These are phyloP conservation scores for Zygoascus meyerae DNA, from an alignment of 1,139 yeast species.

Conservation along the genomic window DNA sequence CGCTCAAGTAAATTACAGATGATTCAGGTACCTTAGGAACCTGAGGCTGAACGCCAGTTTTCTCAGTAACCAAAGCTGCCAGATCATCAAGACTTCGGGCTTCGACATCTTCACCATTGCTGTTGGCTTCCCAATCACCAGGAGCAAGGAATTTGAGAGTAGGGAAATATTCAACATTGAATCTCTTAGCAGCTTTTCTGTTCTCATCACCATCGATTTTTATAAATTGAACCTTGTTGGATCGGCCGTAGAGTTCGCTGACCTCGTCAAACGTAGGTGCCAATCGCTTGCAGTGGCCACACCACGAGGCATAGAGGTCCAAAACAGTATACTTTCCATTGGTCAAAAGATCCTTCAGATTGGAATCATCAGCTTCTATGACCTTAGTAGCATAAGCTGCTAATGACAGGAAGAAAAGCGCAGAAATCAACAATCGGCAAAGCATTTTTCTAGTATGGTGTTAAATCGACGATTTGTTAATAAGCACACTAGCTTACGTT, in stretches of 20 bases:
- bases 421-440: background rate
- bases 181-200: conserved; percentile 49
- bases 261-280: conserved; percentile 62
- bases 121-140: conserved; percentile 31
- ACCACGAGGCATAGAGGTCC: conserved; percentile 78
- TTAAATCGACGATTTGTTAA: background rate
- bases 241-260: conserved; percentile 44
- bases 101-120: conserved; percentile 25
- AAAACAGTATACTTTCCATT: conserved; percentile 62
- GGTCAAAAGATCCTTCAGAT: conserved; percentile 50
- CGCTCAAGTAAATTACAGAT: conserved; percentile 39
- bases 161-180: conserved; percentile 59
- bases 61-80: conserved; percentile 42
- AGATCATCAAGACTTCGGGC: conserved; percentile 42
- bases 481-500: too few species aligned
- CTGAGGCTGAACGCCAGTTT: conserved; percentile 40
- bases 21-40: conserved; percentile 17
- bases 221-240: conserved; percentile 41
- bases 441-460: background rate
- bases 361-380: conserved; percentile 42
- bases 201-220: conserved; percentile 66
- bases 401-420: background rate
- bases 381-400: conserved; percentile 22
- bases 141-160: conserved; percentile 54
- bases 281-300: conserved; percentile 68